Percentiles rank a stretch among this genome's conserved stretches.
Conservation (phyloP, 495 filamentous ascomycete genomes). For the Hypoxylon rickii region DNA sequence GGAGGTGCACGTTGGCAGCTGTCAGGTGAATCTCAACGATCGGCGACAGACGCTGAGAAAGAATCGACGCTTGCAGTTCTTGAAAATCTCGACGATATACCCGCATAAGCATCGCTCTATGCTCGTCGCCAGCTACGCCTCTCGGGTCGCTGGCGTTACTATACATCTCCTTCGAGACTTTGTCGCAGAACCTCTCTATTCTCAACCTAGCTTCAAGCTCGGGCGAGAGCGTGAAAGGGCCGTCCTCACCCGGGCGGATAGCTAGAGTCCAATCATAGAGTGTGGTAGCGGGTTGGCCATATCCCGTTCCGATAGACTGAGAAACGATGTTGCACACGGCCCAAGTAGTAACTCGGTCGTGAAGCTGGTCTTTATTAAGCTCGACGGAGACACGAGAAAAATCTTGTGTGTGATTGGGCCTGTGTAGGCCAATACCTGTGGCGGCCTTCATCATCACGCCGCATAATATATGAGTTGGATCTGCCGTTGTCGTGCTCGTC, state of each 20-base stretch:
- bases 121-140: constrained; percentile 71
- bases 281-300: constrained; percentile 87
- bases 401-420: constrained; percentile 87
- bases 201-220: constrained; percentile 71
- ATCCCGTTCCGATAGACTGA: constrained; percentile 88
- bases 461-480: constrained; percentile 88
- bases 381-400: constrained; percentile 83
- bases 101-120: constrained; percentile 68
- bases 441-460: constrained; percentile 93
- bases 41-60: constrained; percentile 55
- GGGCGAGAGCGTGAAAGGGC: constrained; percentile 67
- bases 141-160: constrained; percentile 76
- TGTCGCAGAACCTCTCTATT: constrained; percentile 84
- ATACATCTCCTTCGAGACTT: constrained; percentile 83
- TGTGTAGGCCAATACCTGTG: constrained; percentile 87
- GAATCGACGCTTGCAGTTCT: constrained; percentile 57
- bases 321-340: constrained; percentile 90
- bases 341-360: constrained; percentile 87
- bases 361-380: constrained; percentile 80
- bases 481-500: constrained; percentile 80
- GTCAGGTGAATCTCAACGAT: constrained; percentile 75
- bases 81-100: constrained; percentile 61
- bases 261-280: constrained; percentile 86
- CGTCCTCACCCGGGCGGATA: constrained; percentile 63
- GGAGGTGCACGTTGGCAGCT: constrained; percentile 80